Conservation (phyloP, 495 filamentous ascomycete species). For the Penicillium paxilli region DNA sequence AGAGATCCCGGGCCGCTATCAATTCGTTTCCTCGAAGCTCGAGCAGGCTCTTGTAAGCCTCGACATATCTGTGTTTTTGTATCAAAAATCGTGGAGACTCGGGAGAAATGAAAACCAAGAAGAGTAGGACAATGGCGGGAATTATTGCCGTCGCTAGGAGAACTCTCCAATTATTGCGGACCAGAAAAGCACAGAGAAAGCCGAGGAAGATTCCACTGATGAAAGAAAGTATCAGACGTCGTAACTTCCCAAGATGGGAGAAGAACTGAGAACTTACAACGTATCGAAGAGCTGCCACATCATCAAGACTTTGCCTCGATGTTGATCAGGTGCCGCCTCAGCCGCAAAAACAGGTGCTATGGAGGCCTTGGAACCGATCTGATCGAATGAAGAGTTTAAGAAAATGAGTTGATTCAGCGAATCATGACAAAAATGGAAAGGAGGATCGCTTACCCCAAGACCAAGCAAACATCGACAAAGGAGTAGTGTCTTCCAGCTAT, state of each 20-base stretch:
- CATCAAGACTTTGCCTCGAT: slow-evolving; percentile 72
- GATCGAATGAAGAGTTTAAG: background rate
- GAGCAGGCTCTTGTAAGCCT: slow-evolving; percentile 60
- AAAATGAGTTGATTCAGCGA: background rate
- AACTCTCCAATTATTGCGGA: slow-evolving; percentile 61
- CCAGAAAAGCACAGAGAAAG: slow-evolving; percentile 54
- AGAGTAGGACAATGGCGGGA: slow-evolving; percentile 54
- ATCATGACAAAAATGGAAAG: background rate
- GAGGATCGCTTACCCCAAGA: slow-evolving; percentile 41
- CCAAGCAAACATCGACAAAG: slow-evolving; percentile 58
- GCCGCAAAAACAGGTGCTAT: slow-evolving; percentile 68
- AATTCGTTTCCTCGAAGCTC: slow-evolving; percentile 61
- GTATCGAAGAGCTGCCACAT: slow-evolving; percentile 76
- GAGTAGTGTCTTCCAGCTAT: background rate
- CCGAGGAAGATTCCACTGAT: slow-evolving; percentile 61
- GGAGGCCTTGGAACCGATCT: slow-evolving; percentile 55
- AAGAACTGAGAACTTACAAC: slow-evolving; percentile 43
- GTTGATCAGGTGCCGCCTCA: slow-evolving; percentile 64
- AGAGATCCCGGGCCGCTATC: slow-evolving; percentile 72
- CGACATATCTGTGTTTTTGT: slow-evolving; percentile 48
- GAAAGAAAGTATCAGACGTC: background rate
- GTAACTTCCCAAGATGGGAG: background rate
- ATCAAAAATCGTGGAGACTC: slow-evolving; percentile 4
- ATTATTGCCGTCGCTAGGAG: slow-evolving; percentile 71
- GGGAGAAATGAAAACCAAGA: slow-evolving; percentile 3